Conservation (phyloP, 805 yeast species). For the Sugiyamaella qingdaonensis region DNA sequence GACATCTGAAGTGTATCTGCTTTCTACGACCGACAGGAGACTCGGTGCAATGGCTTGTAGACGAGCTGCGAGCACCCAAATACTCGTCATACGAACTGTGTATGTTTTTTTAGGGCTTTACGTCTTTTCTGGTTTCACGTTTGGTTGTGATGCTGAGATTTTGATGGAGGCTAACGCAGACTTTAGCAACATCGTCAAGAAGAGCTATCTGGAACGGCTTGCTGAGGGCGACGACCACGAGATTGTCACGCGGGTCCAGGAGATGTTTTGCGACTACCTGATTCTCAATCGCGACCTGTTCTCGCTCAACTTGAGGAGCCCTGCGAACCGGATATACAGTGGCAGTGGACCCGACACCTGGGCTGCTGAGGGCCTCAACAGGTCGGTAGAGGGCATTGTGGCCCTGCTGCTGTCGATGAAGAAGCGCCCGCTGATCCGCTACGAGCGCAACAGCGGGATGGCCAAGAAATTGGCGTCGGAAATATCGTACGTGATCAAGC, state of each 20-base stretch:
- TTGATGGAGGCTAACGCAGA: constrained; percentile 4
- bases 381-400: constrained; percentile 42
- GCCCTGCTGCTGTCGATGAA: constrained; percentile 69
- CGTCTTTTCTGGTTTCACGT: no score
- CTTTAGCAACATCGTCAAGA: constrained; percentile 71
- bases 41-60: constrained; percentile 53
- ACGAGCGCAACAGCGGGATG: constrained; percentile 63
- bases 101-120: background rate
- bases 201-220: constrained; percentile 73
- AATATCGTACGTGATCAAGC: constrained; percentile 36
- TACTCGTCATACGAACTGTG: constrained; percentile 73
- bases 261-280: constrained; percentile 78
- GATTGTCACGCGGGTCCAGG: constrained; percentile 69
- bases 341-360: constrained; percentile 37
- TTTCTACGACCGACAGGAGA: constrained; percentile 70
- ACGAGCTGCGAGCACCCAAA: constrained; percentile 73
- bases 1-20: constrained; percentile 76
- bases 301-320: constrained; percentile 43
- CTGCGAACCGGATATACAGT: constrained; percentile 33
- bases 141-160: background rate
- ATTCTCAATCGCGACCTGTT: constrained; percentile 69
- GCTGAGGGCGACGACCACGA: constrained; percentile 92
- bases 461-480: constrained; percentile 68
- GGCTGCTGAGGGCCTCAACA: constrained; percentile 44
- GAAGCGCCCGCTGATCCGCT: constrained; percentile 72